phyloP scores from a whole-genome alignment of 2,329 filamentous ascomycete genomes.

The Botrytis elliptica region DNA sequence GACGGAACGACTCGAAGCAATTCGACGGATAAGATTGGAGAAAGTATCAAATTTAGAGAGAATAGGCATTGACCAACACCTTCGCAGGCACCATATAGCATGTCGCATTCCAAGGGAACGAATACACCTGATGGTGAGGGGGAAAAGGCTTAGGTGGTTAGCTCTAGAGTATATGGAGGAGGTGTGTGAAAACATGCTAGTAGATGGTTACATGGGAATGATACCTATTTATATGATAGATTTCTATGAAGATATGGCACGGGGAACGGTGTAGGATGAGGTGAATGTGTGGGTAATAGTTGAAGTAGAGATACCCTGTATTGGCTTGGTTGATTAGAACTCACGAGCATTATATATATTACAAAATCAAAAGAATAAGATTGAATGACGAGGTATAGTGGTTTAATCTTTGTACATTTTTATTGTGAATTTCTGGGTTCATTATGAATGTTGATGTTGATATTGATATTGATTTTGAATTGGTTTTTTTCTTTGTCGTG shows the following conservation, averaged over 20 bases:
- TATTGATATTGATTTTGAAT: neutral
- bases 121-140: slow-evolving; percentile 32
- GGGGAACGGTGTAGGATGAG: too few species aligned
- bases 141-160: neutral
- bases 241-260: neutral
- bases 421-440: neutral
- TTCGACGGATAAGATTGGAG: neutral
- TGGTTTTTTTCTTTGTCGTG: neutral
- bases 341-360: neutral
- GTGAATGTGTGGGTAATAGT: neutral
- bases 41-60: neutral
- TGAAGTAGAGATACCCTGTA: neutral
- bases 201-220: neutral
- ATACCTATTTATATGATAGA: neutral
- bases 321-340: neutral
- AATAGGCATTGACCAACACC: slow-evolving; percentile 11
- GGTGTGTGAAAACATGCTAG: neutral
- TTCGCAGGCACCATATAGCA: slow-evolving; percentile 38
- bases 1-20: neutral
- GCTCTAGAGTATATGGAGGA: neutral
- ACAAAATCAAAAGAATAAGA: neutral
- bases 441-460: neutral
- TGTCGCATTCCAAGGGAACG: slow-evolving; percentile 38
- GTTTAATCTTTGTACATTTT: neutral
- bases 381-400: neutral